These are phyloP conservation scores for Populus pruinosa DNA, from an alignment of 345 rosid species.

Conservation along the genomic window DNA sequence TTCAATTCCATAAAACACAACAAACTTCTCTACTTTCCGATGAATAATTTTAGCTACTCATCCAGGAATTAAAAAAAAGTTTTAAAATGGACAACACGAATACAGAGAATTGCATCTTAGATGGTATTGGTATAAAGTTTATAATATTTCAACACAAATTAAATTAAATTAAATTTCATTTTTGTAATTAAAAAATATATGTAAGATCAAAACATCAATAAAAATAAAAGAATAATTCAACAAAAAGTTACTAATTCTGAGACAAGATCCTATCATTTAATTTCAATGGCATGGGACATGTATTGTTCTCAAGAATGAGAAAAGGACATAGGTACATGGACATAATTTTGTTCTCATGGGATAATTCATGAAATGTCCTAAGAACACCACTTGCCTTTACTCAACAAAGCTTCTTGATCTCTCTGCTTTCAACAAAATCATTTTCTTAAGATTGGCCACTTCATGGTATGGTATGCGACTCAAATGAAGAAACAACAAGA, in stretches of 20 bases:
- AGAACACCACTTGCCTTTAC: too few relatives aligned
- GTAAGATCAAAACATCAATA: not conserved
- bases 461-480: too few relatives aligned
- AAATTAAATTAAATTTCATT: not conserved
- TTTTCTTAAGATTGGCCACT: not conserved
- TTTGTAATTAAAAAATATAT: not conserved
- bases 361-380: too few relatives aligned
- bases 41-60: slow-evolving; percentile 63
- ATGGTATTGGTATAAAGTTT: not conserved
- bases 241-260: too few relatives aligned
- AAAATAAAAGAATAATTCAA: not conserved
- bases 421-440: too few relatives aligned
- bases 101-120: not conserved
- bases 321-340: not conserved
- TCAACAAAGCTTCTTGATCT: too few relatives aligned
- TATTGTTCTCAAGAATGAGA: not conserved
- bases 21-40: slow-evolving; percentile 66
- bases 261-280: not conserved
- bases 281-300: not conserved
- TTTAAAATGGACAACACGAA: not conserved
- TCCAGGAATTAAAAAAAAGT: slow-evolving; percentile 28
- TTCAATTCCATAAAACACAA: slow-evolving; percentile 44
- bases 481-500: too few relatives aligned
- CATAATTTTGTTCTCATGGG: too few relatives aligned
- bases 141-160: not conserved